Evolutionary conservation across 108 stramenopile species (phyloP).

Genomic region (Nannochloropsis oceanica): DNA sequence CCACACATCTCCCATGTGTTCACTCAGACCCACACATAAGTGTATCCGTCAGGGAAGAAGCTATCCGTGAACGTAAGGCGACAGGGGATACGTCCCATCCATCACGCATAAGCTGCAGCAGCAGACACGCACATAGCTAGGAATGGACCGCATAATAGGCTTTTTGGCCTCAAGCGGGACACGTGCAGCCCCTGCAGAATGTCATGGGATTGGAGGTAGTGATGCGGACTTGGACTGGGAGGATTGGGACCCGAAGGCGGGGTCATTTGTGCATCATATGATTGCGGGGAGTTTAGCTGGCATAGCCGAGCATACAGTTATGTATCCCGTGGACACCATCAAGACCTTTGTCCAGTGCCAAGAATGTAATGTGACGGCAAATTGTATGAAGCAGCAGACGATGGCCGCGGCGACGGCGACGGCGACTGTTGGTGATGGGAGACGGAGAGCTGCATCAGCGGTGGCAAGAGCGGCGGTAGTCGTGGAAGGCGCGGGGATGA

Average conservation of each 20-base stretch:
- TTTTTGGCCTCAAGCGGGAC: background rate
- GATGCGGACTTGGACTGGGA: conserved; percentile 80
- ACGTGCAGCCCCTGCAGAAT: background rate
- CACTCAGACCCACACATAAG: too few species aligned
- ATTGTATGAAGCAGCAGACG: background rate
- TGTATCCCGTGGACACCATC: conserved; percentile 91
- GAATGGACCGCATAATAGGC: background rate
- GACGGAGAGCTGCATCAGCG: background rate
- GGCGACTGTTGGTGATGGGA: background rate
- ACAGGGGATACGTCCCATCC: too few species aligned
- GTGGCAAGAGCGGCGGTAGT: background rate
- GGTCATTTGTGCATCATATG: conserved; percentile 73
- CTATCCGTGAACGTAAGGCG: too few species aligned
- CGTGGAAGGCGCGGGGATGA: background rate
- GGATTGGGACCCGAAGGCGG: conserved; percentile 76
- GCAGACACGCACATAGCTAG: background rate
- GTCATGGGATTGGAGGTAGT: background rate
- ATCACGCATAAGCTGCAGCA: too few species aligned
- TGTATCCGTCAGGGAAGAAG: too few species aligned
- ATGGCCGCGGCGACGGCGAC: background rate
- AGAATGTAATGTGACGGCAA: background rate
- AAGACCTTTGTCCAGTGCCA: conserved; percentile 83
- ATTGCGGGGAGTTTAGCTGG: conserved; percentile 87
- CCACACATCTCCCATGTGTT: too few species aligned
- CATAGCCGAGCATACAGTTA: conserved; percentile 73